Evolutionary conservation across 345 rosid genomes (phyloP).

Genomic region (Eucalyptus erythrocorys): DNA sequence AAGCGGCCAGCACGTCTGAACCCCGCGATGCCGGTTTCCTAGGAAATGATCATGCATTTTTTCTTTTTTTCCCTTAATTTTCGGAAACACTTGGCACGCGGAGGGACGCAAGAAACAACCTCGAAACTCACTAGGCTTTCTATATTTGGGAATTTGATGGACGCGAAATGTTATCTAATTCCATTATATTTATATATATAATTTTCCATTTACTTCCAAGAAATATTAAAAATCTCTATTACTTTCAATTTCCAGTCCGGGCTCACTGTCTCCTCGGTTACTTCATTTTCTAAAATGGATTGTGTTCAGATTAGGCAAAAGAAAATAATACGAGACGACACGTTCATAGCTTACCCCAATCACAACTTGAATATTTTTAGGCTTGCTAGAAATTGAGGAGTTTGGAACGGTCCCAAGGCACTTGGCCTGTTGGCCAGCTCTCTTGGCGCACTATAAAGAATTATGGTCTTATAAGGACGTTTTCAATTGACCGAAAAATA

Average conservation of each 20-base stretch:
- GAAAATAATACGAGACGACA: no score
- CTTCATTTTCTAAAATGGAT: neutral
- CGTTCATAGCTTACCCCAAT: neutral
- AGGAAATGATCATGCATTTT: neutral
- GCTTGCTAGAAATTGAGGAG: neutral
- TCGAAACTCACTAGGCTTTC: neutral
- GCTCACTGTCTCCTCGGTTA: neutral
- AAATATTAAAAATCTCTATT: no score
- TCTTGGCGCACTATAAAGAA: no score
- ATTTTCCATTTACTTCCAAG: no score
- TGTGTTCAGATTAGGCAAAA: neutral
- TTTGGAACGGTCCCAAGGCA: neutral
- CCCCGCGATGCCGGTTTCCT: no score
- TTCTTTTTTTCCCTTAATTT: neutral
- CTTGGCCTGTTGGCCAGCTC: no score
- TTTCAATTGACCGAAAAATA: no score
- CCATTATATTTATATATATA: no score
- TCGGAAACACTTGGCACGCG: neutral
- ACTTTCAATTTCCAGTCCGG: neutral
- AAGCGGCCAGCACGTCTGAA: no score
- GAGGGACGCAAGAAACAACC: neutral
- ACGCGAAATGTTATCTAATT: no score
- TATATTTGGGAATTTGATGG: no score
- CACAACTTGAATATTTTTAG: neutral
- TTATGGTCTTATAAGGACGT: no score